These are phyloP conservation scores for Paramecium biaurelia DNA, from an alignment of 73 alveolate species.

Conservation along the genomic window DNA sequence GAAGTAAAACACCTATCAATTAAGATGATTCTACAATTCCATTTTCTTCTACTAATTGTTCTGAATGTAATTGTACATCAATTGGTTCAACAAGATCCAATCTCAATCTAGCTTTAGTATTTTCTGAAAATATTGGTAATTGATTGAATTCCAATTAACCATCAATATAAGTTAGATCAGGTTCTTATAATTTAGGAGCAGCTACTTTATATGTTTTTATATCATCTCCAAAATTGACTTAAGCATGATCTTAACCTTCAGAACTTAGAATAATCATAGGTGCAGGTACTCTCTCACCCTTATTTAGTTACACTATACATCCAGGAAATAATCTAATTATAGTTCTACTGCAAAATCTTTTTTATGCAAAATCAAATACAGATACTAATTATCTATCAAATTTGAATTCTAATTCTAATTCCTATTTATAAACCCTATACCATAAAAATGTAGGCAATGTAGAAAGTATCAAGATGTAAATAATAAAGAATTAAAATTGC, in stretches of 20 bases:
- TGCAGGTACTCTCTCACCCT: constrained; percentile 40
- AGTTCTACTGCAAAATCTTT: background rate
- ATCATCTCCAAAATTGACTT: constrained; percentile 6
- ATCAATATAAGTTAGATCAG: background rate
- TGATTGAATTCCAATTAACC: constrained; percentile 8
- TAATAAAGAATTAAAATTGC: background rate
- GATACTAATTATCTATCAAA: background rate
- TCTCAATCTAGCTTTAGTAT: constrained; percentile 37
- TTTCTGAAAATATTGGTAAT: constrained; percentile 35
- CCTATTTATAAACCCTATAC: constrained; percentile 13
- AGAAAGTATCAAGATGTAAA: background rate
- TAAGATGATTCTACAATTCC: background rate
- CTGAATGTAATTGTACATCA: background rate
- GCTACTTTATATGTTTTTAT: background rate
- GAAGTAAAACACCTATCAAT: background rate
- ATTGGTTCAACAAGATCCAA: constrained; percentile 38
- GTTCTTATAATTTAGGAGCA: constrained; percentile 22
- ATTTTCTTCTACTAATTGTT: background rate
- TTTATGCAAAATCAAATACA: background rate
- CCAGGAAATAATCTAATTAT: constrained; percentile 35
- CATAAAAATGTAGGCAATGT: background rate
- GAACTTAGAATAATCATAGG: constrained; percentile 11
- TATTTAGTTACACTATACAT: background rate
- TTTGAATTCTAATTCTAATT: background rate
- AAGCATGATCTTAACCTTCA: background rate